Conservation (phyloP, 768 basidiomycete genomes). For the Daedalea quercina region DNA sequence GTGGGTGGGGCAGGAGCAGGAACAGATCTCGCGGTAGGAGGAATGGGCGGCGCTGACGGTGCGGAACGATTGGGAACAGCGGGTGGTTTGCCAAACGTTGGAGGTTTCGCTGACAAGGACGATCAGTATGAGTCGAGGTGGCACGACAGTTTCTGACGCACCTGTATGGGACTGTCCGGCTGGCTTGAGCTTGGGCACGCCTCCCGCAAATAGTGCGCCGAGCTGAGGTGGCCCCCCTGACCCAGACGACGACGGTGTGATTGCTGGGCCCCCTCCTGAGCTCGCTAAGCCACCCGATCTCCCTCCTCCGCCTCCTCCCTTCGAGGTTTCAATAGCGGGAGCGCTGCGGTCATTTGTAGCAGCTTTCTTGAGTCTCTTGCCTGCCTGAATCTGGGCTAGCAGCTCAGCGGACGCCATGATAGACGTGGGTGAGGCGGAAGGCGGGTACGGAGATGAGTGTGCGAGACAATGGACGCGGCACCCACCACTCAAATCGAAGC, state of each 20-base stretch:
- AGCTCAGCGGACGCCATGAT: slow-evolving; percentile 71
- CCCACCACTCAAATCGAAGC: background rate
- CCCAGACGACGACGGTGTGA: slow-evolving; percentile 10
- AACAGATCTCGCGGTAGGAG: slow-evolving; percentile 21
- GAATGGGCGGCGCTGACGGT: slow-evolving; percentile 26
- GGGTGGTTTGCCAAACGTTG: slow-evolving; percentile 61
- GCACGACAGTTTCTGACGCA: slow-evolving; percentile 24
- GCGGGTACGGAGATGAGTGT: background rate
- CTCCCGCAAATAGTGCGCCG: slow-evolving; percentile 82
- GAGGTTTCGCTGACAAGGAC: slow-evolving; percentile 44
- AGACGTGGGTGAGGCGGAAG: background rate
- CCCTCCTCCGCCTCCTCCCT: slow-evolving; percentile 24
- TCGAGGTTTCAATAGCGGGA: slow-evolving; percentile 47
- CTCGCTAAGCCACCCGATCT: slow-evolving; percentile 35
- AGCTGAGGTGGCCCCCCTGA: slow-evolving; percentile 69
- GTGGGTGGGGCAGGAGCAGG: slow-evolving; percentile 28
- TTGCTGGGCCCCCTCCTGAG: slow-evolving; percentile 26
- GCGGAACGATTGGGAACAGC: slow-evolving; percentile 48
- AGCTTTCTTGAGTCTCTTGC: slow-evolving; percentile 76
- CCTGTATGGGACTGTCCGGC: slow-evolving; percentile 51
- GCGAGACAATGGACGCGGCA: background rate
- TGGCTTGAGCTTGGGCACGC: slow-evolving; percentile 85
- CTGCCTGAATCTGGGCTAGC: slow-evolving; percentile 76
- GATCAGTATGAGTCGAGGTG: slow-evolving; percentile 6
- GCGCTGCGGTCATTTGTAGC: slow-evolving; percentile 79